Evolutionary conservation across 148 eudicot genomes (phyloP), one percentile per base, ranked within the genome.

Genomic region (Silene conica): DNA sequence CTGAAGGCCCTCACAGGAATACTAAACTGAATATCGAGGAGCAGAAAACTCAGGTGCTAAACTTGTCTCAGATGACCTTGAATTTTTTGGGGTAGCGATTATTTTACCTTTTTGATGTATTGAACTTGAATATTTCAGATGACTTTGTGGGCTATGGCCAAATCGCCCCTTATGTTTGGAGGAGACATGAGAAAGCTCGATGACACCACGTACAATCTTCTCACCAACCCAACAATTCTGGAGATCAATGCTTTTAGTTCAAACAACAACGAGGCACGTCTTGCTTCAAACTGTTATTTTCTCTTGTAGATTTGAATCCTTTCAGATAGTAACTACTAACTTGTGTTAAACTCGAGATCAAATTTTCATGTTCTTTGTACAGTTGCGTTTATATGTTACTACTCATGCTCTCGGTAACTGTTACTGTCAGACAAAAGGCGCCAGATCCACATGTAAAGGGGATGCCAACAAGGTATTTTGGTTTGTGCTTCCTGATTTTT

Each of bases 91-190:
- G 15, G 45, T 14, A 8, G 63, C 45, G 56, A 38, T 14, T 34
- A 74, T 11, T 11, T 69, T 18, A 63, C 55, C 82, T 73, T 54
- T 61, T 50, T 50, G 0, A 19, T 8, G 56, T 73, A 45, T 59
- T 52, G 21, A 26, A 18, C 57, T 63, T 65, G 14, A 65, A 26
- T 70, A 74, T 52, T 55, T 46, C 90, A 95, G 99, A 85, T 95
- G 85, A 88, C 97, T 20, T 82, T 95, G 75, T 95, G 99, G 99
- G 85, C 99, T 67, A 90, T 95, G 87, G 89, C 89, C 63, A 92
- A 86, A 82, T 95, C 99, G 31, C 99, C 99, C 8, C 86, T 95
- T 65, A 92, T 95, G 96, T 92, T 86, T 74, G 97, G 99, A 74
- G 97, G 96, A 60, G 99, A 95, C 82, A 79, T 95, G 91, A 83